These are phyloP conservation scores for Phytophthora agathidicida DNA, from an alignment of 352 stramenopile genomes.

Conservation along the genomic window DNA sequence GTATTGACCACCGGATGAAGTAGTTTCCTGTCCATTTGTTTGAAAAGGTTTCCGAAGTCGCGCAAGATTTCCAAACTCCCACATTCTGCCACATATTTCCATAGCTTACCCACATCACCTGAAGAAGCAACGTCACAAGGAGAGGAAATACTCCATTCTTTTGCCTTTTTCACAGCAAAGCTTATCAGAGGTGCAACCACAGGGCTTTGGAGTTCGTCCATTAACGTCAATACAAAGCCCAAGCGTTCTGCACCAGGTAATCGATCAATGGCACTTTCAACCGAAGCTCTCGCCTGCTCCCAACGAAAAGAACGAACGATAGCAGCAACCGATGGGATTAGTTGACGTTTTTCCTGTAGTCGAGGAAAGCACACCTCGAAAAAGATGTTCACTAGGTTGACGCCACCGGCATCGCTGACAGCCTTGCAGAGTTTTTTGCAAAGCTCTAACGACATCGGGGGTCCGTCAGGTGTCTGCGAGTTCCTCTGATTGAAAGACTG, in stretches of 20 bases:
- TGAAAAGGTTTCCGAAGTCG: no score
- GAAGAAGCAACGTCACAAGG: slow-evolving; percentile 3
- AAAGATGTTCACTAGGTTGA: slow-evolving; percentile 2
- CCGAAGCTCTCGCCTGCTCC: neutral
- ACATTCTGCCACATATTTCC: no score
- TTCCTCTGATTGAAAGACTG: neutral
- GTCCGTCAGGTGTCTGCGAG: neutral
- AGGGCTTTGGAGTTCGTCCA: neutral
- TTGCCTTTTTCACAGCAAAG: slow-evolving; percentile 4
- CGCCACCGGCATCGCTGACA: neutral
- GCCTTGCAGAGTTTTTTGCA: slow-evolving; percentile 13
- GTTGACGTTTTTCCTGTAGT: slow-evolving; percentile 1
- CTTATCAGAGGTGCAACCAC: neutral
- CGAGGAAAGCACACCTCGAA: slow-evolving; percentile 5
- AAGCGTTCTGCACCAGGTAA: neutral
- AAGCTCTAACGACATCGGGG: neutral
- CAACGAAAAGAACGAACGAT: slow-evolving; percentile 12
- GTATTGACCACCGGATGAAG: slow-evolving; percentile 1
- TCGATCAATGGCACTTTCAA: neutral
- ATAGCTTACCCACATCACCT: no score
- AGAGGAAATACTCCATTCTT: neutral
- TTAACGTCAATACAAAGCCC: neutral
- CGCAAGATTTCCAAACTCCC: no score
- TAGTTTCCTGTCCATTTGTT: no score
- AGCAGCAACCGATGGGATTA: slow-evolving; percentile 2